phyloP scores from a whole-genome alignment of 768 basidiomycete genomes.

The Suillus alpinus region DNA sequence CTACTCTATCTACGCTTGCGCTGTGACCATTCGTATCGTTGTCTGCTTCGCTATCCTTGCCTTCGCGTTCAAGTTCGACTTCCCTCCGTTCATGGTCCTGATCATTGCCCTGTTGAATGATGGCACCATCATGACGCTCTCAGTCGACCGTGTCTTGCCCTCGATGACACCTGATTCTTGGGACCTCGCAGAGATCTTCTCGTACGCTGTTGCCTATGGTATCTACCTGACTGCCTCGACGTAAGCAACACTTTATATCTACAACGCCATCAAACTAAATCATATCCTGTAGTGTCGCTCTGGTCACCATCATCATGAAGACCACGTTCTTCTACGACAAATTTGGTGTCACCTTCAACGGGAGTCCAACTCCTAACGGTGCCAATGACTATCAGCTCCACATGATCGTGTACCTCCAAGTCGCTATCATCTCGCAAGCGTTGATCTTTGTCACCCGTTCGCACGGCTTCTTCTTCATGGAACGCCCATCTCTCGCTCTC shows the following conservation, averaged over 20 bases:
- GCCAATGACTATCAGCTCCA: slow-evolving; percentile 73
- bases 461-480: slow-evolving; percentile 96
- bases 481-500: slow-evolving; percentile 86
- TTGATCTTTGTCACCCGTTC: slow-evolving; percentile 95
- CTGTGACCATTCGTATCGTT: slow-evolving; percentile 98
- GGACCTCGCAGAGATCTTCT: slow-evolving; percentile 96
- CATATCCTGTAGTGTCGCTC: slow-evolving; percentile 51
- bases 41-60: slow-evolving; percentile 95
- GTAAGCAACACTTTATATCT: slow-evolving; percentile 42
- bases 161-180: slow-evolving; percentile 91
- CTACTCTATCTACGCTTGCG: slow-evolving; percentile 96
- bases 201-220: slow-evolving; percentile 94
- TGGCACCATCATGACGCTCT: slow-evolving; percentile 98
- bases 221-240: slow-evolving; percentile 90
- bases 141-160: slow-evolving; percentile 92
- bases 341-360: slow-evolving; percentile 66
- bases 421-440: slow-evolving; percentile 98
- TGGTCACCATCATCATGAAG: slow-evolving; percentile 82
- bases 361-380: slow-evolving; percentile 20
- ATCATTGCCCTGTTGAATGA: slow-evolving; percentile 97
- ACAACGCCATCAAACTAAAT: slow-evolving; percentile 8
- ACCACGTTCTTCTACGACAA: slow-evolving; percentile 87
- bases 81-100: slow-evolving; percentile 99
- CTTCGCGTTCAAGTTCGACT: slow-evolving; percentile 95
- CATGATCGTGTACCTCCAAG: slow-evolving; percentile 92